Conservation (phyloP, 805 yeast species). For the Wickerhamiella sergipiensis region DNA sequence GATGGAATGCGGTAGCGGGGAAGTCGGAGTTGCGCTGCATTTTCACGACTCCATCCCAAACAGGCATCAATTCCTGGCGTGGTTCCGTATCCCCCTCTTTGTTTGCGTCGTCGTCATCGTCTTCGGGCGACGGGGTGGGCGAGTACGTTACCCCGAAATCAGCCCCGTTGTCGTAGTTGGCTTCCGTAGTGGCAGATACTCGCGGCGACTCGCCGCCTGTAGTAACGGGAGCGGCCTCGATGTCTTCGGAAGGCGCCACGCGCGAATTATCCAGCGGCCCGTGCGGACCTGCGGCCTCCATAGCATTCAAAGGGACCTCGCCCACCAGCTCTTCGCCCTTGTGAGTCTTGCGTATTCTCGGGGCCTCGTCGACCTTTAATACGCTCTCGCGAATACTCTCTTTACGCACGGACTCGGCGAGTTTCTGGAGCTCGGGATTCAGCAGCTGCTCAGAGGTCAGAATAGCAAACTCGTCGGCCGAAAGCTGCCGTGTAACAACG, state of each 20-base stretch:
- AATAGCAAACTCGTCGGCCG: conserved; percentile 44
- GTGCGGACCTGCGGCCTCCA: conserved; percentile 24
- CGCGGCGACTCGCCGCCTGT: too few species aligned
- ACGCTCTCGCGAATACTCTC: conserved; percentile 59
- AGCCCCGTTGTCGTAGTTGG: background rate
- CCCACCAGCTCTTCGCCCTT: conserved; percentile 81
- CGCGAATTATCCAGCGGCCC: background rate
- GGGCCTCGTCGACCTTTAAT: conserved; percentile 43
- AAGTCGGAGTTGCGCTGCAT: conserved; percentile 39
- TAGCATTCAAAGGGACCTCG: conserved; percentile 9
- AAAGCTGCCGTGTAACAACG: conserved; percentile 39
- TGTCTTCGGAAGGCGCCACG: conserved; percentile 10
- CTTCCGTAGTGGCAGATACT: background rate
- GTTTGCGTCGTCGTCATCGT: background rate
- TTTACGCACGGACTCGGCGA: conserved; percentile 57
- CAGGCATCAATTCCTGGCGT: conserved; percentile 1
- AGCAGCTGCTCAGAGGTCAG: conserved; percentile 62
- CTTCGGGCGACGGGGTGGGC: background rate
- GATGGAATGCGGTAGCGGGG: conserved; percentile 28
- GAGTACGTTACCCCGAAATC: background rate
- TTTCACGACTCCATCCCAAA: conserved; percentile 37
- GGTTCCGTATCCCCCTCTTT: background rate
- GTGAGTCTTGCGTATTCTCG: conserved; percentile 66
- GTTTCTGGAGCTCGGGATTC: conserved; percentile 58
- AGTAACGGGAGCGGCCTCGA: conserved; percentile 8